A percentile compares a stretch with the other conserved stretches of the same genome.
Evolutionary conservation across 768 basidiomycete species (phyloP).

Genomic region (Rhizopogon rudus): DNA sequence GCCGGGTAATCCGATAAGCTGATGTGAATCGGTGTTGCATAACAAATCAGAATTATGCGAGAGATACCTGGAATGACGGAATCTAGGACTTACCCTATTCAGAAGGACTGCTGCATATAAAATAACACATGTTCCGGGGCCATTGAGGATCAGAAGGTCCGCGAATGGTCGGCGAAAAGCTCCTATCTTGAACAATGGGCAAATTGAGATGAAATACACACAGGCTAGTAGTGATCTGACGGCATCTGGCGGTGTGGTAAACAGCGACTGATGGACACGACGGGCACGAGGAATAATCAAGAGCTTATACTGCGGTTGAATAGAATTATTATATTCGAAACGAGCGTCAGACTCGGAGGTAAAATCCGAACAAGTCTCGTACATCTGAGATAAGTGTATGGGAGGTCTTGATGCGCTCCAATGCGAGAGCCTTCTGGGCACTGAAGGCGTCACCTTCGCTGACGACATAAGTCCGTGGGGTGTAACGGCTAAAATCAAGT

Average conservation of each 20-base stretch:
- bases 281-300: slow-evolving; percentile 83
- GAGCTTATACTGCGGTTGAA: slow-evolving; percentile 36
- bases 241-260: slow-evolving; percentile 66
- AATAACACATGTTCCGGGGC: slow-evolving; percentile 89
- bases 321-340: background rate
- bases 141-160: slow-evolving; percentile 85
- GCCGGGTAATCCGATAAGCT: slow-evolving; percentile 73
- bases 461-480: slow-evolving; percentile 73
- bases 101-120: slow-evolving; percentile 68
- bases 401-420: slow-evolving; percentile 46
- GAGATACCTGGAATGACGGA: background rate
- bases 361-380: background rate
- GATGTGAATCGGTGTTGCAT: slow-evolving; percentile 10
- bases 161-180: slow-evolving; percentile 35
- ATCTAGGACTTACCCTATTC: slow-evolving; percentile 52
- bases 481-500: slow-evolving; percentile 72
- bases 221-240: slow-evolving; percentile 55
- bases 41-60: background rate
- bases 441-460: slow-evolving; percentile 82
- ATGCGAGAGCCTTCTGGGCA: slow-evolving; percentile 54
- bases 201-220: slow-evolving; percentile 54
- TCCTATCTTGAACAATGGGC: slow-evolving; percentile 36
- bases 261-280: slow-evolving; percentile 73
- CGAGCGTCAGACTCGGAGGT: background rate
- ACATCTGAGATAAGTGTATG: slow-evolving; percentile 8